A percentile compares a stretch with the other conserved stretches of the same genome.
Conservation (phyloP, 1,139 yeast species). For the Debaryomyces udenii region DNA sequence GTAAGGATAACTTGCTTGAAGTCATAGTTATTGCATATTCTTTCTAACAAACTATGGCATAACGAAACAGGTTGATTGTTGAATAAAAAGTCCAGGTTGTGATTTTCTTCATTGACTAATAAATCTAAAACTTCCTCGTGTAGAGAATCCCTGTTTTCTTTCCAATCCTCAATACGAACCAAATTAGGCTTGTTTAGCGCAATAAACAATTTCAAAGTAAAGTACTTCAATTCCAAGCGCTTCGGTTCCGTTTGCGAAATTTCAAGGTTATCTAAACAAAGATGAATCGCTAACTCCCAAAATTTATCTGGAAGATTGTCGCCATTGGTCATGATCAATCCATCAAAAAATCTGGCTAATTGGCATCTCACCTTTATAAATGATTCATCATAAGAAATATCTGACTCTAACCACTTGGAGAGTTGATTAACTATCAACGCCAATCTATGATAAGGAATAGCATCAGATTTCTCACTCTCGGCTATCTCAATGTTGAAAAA, state of each 20-base stretch:
- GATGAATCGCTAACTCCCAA: conserved; percentile 36
- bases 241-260: conserved; percentile 42
- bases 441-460: conserved; percentile 58
- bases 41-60: conserved; percentile 35
- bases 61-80: conserved; percentile 37
- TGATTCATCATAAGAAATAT: conserved; percentile 57
- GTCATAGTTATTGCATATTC: conserved; percentile 25
- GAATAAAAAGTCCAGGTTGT: conserved; percentile 16
- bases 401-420: conserved; percentile 61
- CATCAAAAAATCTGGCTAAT: conserved; percentile 50
- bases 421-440: conserved; percentile 60
- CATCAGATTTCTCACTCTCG: conserved; percentile 20
- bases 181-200: conserved; percentile 26
- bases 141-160: conserved; percentile 24
- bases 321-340: conserved; percentile 25
- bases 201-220: conserved; percentile 49
- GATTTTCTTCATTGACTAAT: conserved; percentile 30
- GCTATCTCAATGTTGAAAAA: conserved; percentile 41
- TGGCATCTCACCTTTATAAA: conserved; percentile 56
- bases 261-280: conserved; percentile 56
- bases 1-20: conserved; percentile 19
- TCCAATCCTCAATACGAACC: conserved; percentile 31
- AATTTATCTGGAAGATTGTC: conserved; percentile 33
- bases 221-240: conserved; percentile 48
- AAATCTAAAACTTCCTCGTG: conserved; percentile 45